These are phyloP conservation scores for Furcasterigmium furcatum DNA, from an alignment of 2,329 filamentous ascomycete genomes.

Conservation along the genomic window DNA sequence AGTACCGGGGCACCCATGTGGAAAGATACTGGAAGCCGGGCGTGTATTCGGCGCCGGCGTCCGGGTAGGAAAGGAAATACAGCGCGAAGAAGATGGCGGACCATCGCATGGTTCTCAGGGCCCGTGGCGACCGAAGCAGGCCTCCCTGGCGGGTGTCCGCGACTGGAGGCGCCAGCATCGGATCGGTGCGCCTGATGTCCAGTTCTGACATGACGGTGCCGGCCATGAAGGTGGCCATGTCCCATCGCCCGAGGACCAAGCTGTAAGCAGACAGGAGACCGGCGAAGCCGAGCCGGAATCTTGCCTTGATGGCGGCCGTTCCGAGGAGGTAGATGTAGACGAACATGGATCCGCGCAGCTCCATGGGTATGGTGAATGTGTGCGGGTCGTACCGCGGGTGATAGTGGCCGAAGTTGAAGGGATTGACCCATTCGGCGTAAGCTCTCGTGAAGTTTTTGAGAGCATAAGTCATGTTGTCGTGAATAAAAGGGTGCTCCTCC, in stretches of 20 bases:
- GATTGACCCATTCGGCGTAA: slow-evolving; percentile 36
- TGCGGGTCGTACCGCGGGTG: slow-evolving; percentile 37
- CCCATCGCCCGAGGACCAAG: slow-evolving; percentile 30
- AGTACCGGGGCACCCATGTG: slow-evolving; percentile 29
- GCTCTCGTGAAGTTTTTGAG: slow-evolving; percentile 31
- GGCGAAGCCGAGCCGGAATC: slow-evolving; percentile 26
- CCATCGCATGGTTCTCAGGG: slow-evolving; percentile 21
- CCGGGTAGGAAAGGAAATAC: slow-evolving; percentile 35
- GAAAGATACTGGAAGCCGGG: slow-evolving; percentile 31
- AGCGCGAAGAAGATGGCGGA: slow-evolving; percentile 24
- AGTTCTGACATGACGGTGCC: slow-evolving; percentile 31
- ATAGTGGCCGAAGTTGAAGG: slow-evolving; percentile 34
- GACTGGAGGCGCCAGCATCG: slow-evolving; percentile 12
- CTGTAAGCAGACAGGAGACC: slow-evolving; percentile 27
- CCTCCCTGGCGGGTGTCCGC: slow-evolving; percentile 5
- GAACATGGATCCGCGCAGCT: slow-evolving; percentile 35
- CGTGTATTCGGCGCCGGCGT: slow-evolving; percentile 31
- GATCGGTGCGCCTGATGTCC: slow-evolving; percentile 23
- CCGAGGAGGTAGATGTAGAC: slow-evolving; percentile 35
- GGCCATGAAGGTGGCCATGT: slow-evolving; percentile 35
- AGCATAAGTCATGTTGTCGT: slow-evolving; percentile 32
- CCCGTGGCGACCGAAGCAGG: slow-evolving; percentile 5
- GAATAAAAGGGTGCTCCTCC: slow-evolving; percentile 36
- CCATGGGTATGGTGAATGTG: slow-evolving; percentile 38
- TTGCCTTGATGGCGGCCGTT: slow-evolving; percentile 29